phyloP scores from a whole-genome alignment of 306 rosid species.

The Oxytropis ochrocephala region DNA sequence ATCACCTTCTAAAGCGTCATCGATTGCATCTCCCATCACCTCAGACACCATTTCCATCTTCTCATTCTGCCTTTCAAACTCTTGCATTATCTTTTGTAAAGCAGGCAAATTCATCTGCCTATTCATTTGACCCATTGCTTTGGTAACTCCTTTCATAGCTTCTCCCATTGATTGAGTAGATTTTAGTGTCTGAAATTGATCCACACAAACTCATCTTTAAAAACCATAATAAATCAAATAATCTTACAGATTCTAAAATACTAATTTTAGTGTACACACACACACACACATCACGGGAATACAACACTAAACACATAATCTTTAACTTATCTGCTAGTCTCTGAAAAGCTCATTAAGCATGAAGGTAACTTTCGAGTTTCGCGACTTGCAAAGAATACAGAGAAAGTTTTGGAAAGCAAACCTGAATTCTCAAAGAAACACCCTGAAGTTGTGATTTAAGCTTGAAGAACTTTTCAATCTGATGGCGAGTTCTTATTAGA shows the following conservation, averaged over 20 bases:
- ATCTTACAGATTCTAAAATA: neutral
- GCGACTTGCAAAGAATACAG: neutral
- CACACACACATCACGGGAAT: neutral
- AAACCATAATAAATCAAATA: neutral
- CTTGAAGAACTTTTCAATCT: conserved; percentile 81
- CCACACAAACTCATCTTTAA: conserved; percentile 4
- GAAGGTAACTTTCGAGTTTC: neutral
- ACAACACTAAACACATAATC: neutral
- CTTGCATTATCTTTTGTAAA: conserved; percentile 90
- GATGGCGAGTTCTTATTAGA: conserved; percentile 89
- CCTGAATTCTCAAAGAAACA: conserved; percentile 82
- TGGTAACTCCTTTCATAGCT: conserved; percentile 98
- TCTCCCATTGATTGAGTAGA: conserved; percentile 98
- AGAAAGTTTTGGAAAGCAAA: conserved; percentile 17
- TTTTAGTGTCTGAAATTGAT: conserved; percentile 59
- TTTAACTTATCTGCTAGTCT: neutral
- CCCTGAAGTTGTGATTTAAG: conserved; percentile 92
- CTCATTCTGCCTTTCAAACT: conserved; percentile 89
- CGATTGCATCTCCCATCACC: conserved; percentile 95
- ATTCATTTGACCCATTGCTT: conserved; percentile 99
- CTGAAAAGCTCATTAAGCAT: neutral
- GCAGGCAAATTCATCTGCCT: conserved; percentile 95
- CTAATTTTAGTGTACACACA: neutral
- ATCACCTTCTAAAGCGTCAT: conserved; percentile 95
- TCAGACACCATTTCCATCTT: conserved; percentile 78